Evolutionary conservation across 73 alveolate genomes (phyloP).

Genomic region (Stentor coeruleus): DNA sequence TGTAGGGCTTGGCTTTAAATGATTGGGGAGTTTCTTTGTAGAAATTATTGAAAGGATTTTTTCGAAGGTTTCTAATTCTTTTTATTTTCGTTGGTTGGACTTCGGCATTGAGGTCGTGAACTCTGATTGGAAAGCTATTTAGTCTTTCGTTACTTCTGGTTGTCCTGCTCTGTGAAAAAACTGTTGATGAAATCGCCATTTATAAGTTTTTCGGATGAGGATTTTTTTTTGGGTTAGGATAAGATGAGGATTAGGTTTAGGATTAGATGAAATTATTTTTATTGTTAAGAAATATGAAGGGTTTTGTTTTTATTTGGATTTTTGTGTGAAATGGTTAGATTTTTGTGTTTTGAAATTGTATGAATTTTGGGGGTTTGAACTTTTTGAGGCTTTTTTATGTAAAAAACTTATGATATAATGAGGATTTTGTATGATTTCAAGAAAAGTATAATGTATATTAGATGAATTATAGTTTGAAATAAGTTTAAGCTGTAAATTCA

Average conservation of each 20-base stretch:
- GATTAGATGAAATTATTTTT: background rate
- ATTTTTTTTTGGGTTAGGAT: no score
- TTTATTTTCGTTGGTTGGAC: background rate
- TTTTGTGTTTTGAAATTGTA: no score
- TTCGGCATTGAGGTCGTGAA: constrained; percentile 39
- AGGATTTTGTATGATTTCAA: background rate
- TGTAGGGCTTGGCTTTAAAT: constrained; percentile 31
- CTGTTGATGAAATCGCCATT: no score
- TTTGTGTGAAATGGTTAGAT: background rate
- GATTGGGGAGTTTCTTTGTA: constrained; percentile 20
- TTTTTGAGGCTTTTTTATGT: background rate
- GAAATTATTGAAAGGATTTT: background rate
- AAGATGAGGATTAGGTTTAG: background rate
- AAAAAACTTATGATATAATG: no score
- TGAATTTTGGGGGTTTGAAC: no score
- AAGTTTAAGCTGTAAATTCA: background rate
- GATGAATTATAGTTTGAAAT: background rate
- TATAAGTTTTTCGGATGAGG: no score
- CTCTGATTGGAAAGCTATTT: constrained; percentile 53
- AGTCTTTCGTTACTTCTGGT: constrained; percentile 14
- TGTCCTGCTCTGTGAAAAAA: background rate
- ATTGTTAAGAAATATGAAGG: background rate
- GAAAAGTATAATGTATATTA: no score
- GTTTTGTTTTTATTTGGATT: background rate
- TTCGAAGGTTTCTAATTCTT: background rate